Base-by-base conservation (phyloP, 208 protist genomes). In the Vickermania ingenoplastis region DNA sequence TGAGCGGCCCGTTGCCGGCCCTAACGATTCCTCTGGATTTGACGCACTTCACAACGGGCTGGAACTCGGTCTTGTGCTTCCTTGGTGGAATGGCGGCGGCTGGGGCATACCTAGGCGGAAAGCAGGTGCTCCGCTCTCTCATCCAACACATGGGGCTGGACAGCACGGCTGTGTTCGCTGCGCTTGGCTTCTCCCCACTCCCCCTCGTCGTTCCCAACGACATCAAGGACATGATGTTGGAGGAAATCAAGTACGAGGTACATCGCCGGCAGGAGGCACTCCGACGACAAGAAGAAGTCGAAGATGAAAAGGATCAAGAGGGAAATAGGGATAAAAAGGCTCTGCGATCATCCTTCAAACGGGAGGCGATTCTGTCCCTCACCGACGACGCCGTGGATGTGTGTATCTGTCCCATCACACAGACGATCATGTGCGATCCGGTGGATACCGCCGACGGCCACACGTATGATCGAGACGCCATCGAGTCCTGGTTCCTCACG, bases 401-500 rank as follows among this genome's bases (percentile, higher is more conserved):
- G 30, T 77, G 73, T 22, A 80, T 86, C 67, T 96, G 91, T 58
- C 85, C 88, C 1, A 94, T 96, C 61, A 89, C 88, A 27, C 71
- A 67, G 23, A 63, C 41, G 1, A 30, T 94, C 11, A 95, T 96
- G 89, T 50, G 50, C 13, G 84, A 94, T 53, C 91, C 91, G 0
- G 91, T 96, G n/a, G 31, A 59, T n/a, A 89, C 89, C 3, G 50
- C 48, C 31, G 86, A 95, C 54, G 83, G 83, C 22, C 79, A 91
- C 65, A 91, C 82, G n/a, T 96, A 94, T 66, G 86, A 95, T 22
- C 71, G 87, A 22, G 75, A 81, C 30, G 80, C 75, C 23, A 93
- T 96, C 26, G 61, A 77, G 57, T 59, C 63, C 58, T 95, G 91
- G 89, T 63, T 94, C 14, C 45, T 41, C 1, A 26, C 30, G 25